These are phyloP conservation scores for Venturia effusa DNA, from an alignment of 2,329 filamentous ascomycete species.

Conservation along the genomic window DNA sequence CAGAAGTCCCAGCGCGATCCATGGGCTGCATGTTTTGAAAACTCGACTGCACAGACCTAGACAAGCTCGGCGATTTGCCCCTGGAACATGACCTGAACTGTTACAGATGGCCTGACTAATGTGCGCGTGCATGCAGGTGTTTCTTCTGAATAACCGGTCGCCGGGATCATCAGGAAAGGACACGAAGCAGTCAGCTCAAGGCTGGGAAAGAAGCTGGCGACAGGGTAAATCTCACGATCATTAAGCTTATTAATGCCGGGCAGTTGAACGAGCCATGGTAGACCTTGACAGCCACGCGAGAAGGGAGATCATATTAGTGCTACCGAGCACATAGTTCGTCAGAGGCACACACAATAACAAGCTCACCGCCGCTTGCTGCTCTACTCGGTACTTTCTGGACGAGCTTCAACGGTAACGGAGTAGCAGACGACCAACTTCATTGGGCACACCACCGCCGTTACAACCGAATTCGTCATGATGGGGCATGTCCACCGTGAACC, in stretches of 20 bases:
- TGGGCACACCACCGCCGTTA: background rate
- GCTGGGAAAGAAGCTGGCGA: background rate
- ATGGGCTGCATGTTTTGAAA: no score
- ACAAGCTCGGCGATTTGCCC: background rate
- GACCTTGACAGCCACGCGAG: slow-evolving; percentile 4
- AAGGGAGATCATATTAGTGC: background rate
- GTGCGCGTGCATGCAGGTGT: background rate
- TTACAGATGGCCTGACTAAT: background rate
- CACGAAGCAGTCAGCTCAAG: background rate
- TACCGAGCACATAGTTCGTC: background rate
- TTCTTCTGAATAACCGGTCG: background rate
- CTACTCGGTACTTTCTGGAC: background rate
- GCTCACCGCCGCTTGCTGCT: background rate
- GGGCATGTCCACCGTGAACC: background rate
- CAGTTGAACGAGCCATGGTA: no score
- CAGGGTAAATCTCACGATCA: background rate
- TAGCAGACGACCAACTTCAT: background rate
- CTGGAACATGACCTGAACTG: background rate
- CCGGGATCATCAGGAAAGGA: background rate
- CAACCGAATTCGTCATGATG: background rate
- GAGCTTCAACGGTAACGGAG: background rate
- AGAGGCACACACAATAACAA: background rate
- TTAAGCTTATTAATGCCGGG: background rate
- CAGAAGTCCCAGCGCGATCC: background rate
- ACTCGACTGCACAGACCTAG: no score